Percentiles rank a stretch among this genome's conserved stretches.
phyloP scores from a whole-genome alignment of 2,329 filamentous ascomycete genomes.

The Sclerotinia minor region DNA sequence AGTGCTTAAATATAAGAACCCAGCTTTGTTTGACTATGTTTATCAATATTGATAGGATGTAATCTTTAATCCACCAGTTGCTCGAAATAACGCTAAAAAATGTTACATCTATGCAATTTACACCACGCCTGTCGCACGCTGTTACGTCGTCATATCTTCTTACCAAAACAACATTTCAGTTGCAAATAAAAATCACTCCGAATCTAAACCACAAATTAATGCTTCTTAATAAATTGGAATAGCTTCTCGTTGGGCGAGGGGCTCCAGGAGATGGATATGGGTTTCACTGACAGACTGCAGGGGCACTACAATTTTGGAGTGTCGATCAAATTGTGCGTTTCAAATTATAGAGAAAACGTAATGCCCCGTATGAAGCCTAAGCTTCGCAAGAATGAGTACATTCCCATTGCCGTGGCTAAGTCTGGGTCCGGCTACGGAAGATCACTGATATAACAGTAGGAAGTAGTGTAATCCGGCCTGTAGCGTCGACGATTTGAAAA shows the following conservation, averaged over 20 bases:
- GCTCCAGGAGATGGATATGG: background rate
- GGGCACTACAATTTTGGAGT: background rate
- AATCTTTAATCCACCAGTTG: too few species aligned
- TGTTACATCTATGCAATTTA: too few species aligned
- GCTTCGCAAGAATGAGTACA: conserved; percentile 1
- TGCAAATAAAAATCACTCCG: too few species aligned
- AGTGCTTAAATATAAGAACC: too few species aligned
- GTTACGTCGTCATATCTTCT: too few species aligned
- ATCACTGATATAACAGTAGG: conserved; percentile 6
- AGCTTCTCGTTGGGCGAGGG: background rate
- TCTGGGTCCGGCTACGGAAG: background rate
- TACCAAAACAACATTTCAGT: too few species aligned
- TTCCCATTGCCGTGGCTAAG: background rate
- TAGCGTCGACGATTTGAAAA: background rate
- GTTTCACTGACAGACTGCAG: background rate
- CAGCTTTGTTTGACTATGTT: too few species aligned
- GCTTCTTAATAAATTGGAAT: background rate
- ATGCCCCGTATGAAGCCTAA: conserved; percentile 2
- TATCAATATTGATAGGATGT: too few species aligned
- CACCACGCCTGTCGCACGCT: too few species aligned
- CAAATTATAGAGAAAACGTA: background rate
- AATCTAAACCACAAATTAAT: conserved; percentile 2
- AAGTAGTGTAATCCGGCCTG: background rate
- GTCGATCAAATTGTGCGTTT: conserved; percentile 5
- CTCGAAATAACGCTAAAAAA: too few species aligned